Percentiles rank a stretch among this genome's conserved stretches.
Conservation (phyloP, 2,329 filamentous ascomycete genomes). For the Zasmidium cellare region DNA sequence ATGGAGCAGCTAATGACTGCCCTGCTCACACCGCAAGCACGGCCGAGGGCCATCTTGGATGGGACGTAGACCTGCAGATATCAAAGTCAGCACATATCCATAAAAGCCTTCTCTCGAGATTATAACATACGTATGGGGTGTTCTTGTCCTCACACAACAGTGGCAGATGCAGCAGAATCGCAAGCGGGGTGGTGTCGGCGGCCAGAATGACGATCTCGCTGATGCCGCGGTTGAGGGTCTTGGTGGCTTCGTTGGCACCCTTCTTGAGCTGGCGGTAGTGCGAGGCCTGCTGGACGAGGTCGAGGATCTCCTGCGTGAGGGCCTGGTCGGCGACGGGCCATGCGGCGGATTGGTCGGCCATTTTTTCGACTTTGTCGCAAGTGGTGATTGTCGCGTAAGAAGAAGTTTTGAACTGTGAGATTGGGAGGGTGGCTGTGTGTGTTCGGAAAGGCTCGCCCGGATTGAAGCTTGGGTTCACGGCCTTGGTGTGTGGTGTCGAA, state of each 20-base stretch:
- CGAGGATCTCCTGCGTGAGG: slow-evolving; percentile 48
- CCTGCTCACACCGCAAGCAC: slow-evolving; percentile 85
- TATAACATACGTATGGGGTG: slow-evolving; percentile 55
- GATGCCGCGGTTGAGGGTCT: slow-evolving; percentile 88
- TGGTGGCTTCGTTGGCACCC: slow-evolving; percentile 82
- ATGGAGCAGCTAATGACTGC: slow-evolving; percentile 85
- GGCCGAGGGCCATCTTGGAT: slow-evolving; percentile 79
- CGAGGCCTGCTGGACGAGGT: slow-evolving; percentile 64
- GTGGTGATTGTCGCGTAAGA: slow-evolving; percentile 1
- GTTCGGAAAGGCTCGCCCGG: slow-evolving; percentile 32
- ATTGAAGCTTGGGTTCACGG: slow-evolving; percentile 34
- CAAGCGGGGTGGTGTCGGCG: slow-evolving; percentile 82
- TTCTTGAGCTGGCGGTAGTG: slow-evolving; percentile 74
- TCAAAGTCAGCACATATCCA: too few species aligned
- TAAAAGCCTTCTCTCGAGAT: neutral
- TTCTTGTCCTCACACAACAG: slow-evolving; percentile 78
- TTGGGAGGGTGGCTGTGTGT: slow-evolving; percentile 6
- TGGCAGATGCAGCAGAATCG: slow-evolving; percentile 85
- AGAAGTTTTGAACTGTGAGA: slow-evolving; percentile 22
- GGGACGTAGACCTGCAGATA: slow-evolving; percentile 42
- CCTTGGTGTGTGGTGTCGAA: slow-evolving; percentile 26
- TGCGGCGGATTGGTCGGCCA: slow-evolving; percentile 52
- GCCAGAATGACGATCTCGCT: slow-evolving; percentile 86
- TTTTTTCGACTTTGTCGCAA: slow-evolving; percentile 12
- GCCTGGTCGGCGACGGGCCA: slow-evolving; percentile 50